phyloP scores from a whole-genome alignment of 192 early-diverging fungal species.

The Backusella westeae region DNA sequence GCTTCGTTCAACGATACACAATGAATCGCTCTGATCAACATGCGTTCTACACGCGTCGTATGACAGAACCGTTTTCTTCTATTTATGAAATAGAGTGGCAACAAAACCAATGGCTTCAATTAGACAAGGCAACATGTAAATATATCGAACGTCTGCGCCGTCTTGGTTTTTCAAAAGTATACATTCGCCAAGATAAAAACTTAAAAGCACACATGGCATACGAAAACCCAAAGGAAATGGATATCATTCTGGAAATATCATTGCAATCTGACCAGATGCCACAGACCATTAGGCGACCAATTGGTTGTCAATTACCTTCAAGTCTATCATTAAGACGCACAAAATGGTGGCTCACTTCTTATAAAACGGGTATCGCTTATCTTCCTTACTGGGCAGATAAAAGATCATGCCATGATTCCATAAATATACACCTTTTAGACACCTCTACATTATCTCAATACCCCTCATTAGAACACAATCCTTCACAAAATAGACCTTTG shows the following conservation, averaged over 20 bases:
- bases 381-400: background rate
- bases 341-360: constrained; percentile 5
- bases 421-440: background rate
- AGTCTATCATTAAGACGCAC: background rate
- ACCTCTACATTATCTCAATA: background rate
- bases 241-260: background rate
- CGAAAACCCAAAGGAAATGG: background rate
- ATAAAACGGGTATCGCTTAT: background rate
- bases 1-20: constrained; percentile 3
- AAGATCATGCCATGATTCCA: background rate
- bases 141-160: background rate
- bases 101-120: constrained; percentile 12
- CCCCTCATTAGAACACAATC: background rate
- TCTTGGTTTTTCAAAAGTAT: background rate
- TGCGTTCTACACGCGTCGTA: background rate
- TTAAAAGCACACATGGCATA: background rate
- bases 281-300: background rate
- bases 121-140: background rate
- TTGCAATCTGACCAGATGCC: background rate
- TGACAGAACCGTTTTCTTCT: background rate
- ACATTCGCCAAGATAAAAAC: constrained; percentile 3
- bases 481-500: constrained; percentile 1
- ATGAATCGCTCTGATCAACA: constrained; percentile 1
- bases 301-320: background rate
- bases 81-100: constrained; percentile 16